phyloP scores from a whole-genome alignment of 495 filamentous ascomycete species.

The Penicillium turbatum region DNA sequence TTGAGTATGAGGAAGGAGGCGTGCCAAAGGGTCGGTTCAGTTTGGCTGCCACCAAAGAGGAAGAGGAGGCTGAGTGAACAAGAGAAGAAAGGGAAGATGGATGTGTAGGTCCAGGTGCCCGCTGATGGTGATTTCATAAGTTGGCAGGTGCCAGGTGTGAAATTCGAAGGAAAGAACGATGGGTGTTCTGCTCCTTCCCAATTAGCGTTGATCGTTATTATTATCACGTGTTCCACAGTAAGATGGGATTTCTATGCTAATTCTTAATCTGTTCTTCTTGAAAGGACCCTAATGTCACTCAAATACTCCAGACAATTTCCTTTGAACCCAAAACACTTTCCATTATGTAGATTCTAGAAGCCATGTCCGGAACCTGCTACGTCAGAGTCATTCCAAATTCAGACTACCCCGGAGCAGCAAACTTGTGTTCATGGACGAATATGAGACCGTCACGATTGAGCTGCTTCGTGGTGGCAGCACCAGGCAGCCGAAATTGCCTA shows the following conservation, averaged over 20 bases:
- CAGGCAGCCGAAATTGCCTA: too few species aligned
- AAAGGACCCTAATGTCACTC: neutral
- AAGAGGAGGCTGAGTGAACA: constrained; percentile 38
- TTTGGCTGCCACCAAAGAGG: constrained; percentile 40
- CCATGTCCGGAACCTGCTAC: too few species aligned
- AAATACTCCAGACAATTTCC: neutral
- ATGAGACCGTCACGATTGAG: too few species aligned
- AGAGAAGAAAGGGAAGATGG: too few species aligned
- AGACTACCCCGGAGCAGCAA: too few species aligned
- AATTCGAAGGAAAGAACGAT: neutral
- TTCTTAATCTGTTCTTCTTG: neutral
- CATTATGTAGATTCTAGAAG: neutral
- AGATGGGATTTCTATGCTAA: neutral
- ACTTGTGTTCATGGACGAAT: too few species aligned
- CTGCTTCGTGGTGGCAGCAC: too few species aligned
- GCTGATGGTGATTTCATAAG: neutral
- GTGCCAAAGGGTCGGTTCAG: constrained; percentile 36
- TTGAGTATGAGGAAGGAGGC: constrained; percentile 62
- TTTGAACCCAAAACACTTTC: neutral
- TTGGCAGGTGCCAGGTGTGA: neutral
- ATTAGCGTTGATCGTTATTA: neutral
- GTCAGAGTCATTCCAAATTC: too few species aligned
- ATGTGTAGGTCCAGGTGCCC: too few species aligned
- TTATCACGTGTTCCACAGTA: neutral
- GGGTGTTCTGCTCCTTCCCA: neutral